Conservation (phyloP, 495 filamentous ascomycete genomes). For the Elasticomyces elasticus region DNA sequence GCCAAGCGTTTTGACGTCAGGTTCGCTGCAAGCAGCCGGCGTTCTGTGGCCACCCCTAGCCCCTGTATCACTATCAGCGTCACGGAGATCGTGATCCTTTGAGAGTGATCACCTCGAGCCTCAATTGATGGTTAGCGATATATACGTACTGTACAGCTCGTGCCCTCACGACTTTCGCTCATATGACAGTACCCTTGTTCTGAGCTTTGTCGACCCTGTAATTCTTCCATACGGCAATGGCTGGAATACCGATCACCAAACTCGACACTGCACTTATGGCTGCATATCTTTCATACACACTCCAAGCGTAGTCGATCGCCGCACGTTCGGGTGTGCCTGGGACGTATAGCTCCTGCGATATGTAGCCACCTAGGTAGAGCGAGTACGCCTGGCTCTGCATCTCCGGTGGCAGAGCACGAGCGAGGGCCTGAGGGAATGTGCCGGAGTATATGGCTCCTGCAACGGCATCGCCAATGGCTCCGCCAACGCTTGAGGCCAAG, state of each 20-base stretch:
- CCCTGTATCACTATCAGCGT: too few relatives aligned
- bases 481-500: conserved; percentile 52
- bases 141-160: background rate
- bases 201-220: conserved; percentile 3
- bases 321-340: conserved; percentile 40
- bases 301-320: conserved; percentile 36
- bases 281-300: background rate
- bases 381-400: conserved; percentile 26
- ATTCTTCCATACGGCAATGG: conserved; percentile 6
- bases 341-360: conserved; percentile 43
- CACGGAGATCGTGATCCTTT: too few relatives aligned
- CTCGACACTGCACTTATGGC: background rate
- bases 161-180: background rate
- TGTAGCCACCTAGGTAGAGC: conserved; percentile 43
- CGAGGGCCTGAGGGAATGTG: conserved; percentile 45
- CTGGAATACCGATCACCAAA: conserved; percentile 3
- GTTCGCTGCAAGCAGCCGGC: too few relatives aligned
- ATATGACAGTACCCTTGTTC: conserved; percentile 5
- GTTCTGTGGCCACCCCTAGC: too few relatives aligned
- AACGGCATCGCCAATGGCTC: conserved; percentile 50
- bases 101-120: too few relatives aligned
- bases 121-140: background rate
- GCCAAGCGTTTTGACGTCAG: too few relatives aligned
- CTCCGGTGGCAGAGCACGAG: conserved; percentile 42
- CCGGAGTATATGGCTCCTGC: conserved; percentile 56